Percentiles rank a stretch among this genome's conserved stretches.
Evolutionary conservation across 2,329 filamentous ascomycete species (phyloP).

Genomic region (Aspergillus sp.): DNA sequence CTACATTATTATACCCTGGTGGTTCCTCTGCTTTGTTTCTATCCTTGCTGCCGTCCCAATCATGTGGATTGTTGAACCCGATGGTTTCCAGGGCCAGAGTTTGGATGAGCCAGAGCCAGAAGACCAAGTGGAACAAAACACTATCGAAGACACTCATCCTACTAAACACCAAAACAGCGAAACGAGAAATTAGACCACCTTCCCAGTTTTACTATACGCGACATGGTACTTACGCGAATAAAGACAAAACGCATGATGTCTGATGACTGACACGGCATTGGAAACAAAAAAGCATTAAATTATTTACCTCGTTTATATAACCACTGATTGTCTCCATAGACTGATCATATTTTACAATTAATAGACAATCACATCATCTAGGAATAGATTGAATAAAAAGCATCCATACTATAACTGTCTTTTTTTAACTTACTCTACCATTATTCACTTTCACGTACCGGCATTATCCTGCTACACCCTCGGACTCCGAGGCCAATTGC

Average conservation of each 20-base stretch:
- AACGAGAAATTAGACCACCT: neutral
- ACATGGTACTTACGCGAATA: neutral
- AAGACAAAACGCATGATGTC: neutral
- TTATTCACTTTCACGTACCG: neutral
- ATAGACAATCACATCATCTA: neutral
- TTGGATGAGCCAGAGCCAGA: conserved; percentile 32
- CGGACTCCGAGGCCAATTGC: neutral
- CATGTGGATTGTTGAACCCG: conserved; percentile 71
- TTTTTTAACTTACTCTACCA: too few species aligned
- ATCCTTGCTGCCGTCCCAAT: conserved; percentile 70
- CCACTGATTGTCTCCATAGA: conserved; percentile 1
- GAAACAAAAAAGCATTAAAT: neutral
- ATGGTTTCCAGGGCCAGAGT: conserved; percentile 57
- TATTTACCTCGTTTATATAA: neutral
- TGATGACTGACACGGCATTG: neutral
- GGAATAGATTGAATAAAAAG: neutral
- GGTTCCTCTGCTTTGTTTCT: conserved; percentile 65
- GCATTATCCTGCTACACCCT: neutral
- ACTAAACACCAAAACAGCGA: neutral
- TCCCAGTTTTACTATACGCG: neutral
- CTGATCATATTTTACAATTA: neutral
- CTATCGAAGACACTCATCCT: neutral
- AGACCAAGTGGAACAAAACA: conserved; percentile 14
- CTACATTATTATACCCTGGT: conserved; percentile 79
- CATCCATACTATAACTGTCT: neutral